Conservation (phyloP, 768 basidiomycete species). For the Amanita thiersii region DNA sequence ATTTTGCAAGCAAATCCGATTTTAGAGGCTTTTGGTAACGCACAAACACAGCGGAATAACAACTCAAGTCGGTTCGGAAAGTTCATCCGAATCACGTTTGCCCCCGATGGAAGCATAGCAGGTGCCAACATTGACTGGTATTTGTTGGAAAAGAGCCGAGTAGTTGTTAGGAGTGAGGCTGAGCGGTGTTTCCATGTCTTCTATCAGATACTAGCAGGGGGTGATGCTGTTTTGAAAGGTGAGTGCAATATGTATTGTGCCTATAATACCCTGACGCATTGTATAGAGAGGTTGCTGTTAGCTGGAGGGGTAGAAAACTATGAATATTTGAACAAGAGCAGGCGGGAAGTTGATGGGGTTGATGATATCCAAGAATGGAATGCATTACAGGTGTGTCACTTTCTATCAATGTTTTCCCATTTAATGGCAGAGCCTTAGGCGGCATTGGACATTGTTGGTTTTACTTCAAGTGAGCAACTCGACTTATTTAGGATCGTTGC, state of each 20-base stretch:
- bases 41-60: constrained; percentile 96
- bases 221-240: constrained; percentile 57
- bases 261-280: constrained; percentile 6
- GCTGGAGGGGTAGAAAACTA: constrained; percentile 73
- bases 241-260: constrained; percentile 13
- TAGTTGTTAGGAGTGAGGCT: constrained; percentile 78
- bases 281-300: constrained; percentile 63
- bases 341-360: constrained; percentile 90
- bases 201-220: constrained; percentile 87
- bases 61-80: constrained; percentile 99
- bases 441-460: constrained; percentile 87
- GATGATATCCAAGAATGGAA: constrained; percentile 89
- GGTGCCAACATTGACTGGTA: constrained; percentile 99
- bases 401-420: neutral
- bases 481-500: constrained; percentile 93
- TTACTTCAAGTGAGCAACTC: constrained; percentile 74
- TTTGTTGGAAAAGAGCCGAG: constrained; percentile 92
- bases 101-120: constrained; percentile 87
- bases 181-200: constrained; percentile 97
- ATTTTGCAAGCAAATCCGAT: constrained; percentile 98
- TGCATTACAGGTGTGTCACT: constrained; percentile 50
- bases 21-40: constrained; percentile 96
- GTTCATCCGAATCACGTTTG: constrained; percentile 93
- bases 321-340: constrained; percentile 84
- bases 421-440: constrained; percentile 31